Conservation (phyloP, 1,139 yeast genomes). For the Yamadazyma epiphylla region DNA sequence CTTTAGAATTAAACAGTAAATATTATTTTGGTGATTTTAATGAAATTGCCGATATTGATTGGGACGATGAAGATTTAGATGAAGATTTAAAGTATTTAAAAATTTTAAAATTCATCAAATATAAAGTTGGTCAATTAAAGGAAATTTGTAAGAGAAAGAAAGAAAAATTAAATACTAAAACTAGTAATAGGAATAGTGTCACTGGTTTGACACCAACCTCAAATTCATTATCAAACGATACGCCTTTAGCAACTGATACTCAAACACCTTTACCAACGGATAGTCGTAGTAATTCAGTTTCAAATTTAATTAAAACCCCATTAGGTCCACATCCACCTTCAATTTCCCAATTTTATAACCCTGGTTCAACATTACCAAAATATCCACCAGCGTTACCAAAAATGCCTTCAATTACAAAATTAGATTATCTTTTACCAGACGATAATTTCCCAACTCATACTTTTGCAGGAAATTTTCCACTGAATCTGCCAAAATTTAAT, state of each 20-base stretch:
- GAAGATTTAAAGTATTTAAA: slow-evolving; percentile 46
- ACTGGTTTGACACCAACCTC: not conserved
- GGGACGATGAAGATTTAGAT: slow-evolving; percentile 51
- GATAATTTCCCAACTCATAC: slow-evolving; percentile 21
- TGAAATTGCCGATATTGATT: slow-evolving; percentile 29
- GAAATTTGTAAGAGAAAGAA: slow-evolving; percentile 9
- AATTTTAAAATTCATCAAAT: slow-evolving; percentile 40
- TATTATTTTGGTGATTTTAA: slow-evolving; percentile 13
- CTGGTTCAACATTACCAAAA: slow-evolving; percentile 5
- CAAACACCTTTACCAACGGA: slow-evolving; percentile 7
- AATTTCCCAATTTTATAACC: slow-evolving; percentile 4
- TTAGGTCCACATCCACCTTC: slow-evolving; percentile 6
- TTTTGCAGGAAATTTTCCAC: slow-evolving; percentile 7
- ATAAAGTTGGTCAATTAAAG: slow-evolving; percentile 22
- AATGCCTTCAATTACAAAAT: slow-evolving; percentile 25
- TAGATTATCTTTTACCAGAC: slow-evolving; percentile 28
- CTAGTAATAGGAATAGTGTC: not conserved
- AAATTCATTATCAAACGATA: not conserved
- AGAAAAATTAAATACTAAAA: slow-evolving; percentile 1
- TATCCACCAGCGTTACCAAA: slow-evolving; percentile 14
- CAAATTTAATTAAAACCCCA: not conserved
- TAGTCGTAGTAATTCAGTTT: not conserved
- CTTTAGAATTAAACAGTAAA: slow-evolving; percentile 13
- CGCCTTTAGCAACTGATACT: not conserved
- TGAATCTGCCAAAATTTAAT: slow-evolving; percentile 6